Evolutionary conservation across 2,329 filamentous ascomycete species (phyloP).

Genomic region (Stagonosporopsis rhizophila): DNA sequence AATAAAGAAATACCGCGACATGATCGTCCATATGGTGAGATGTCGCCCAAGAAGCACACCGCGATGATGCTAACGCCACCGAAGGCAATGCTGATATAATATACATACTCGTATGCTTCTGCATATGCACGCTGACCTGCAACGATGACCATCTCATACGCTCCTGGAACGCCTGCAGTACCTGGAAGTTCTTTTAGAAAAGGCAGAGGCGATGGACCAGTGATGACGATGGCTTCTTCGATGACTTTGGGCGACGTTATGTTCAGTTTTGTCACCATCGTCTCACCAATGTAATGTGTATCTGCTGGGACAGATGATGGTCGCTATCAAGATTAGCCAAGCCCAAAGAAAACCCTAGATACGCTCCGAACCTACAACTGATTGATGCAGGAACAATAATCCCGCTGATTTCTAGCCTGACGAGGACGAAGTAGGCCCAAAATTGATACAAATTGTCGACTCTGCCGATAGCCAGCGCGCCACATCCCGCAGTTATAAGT

Average conservation of each 20-base stretch:
- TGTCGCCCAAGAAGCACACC: conserved; percentile 65
- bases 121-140: conserved; percentile 66
- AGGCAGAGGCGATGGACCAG: conserved; percentile 54
- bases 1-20: too few relatives aligned
- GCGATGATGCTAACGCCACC: conserved; percentile 64
- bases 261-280: conserved; percentile 58
- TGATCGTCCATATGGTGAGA: conserved; percentile 49
- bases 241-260: conserved; percentile 59
- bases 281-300: conserved; percentile 40
- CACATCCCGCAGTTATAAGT: conserved; percentile 72
- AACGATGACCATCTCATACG: conserved; percentile 52
- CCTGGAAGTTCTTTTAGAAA: conserved; percentile 54
- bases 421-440: conserved; percentile 65
- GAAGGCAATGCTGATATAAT: conserved; percentile 68
- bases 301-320: conserved; percentile 69
- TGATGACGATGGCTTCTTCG: conserved; percentile 52
- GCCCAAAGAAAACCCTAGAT: too few relatives aligned
- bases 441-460: conserved; percentile 62
- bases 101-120: conserved; percentile 67
- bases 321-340: conserved; percentile 51
- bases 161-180: conserved; percentile 56
- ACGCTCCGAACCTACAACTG: conserved; percentile 56
- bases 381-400: conserved; percentile 73
- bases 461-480: conserved; percentile 59
- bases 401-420: conserved; percentile 70